Evolutionary conservation across 2,329 filamentous ascomycete species (phyloP).

Genomic region (Ascochyta fabae): DNA sequence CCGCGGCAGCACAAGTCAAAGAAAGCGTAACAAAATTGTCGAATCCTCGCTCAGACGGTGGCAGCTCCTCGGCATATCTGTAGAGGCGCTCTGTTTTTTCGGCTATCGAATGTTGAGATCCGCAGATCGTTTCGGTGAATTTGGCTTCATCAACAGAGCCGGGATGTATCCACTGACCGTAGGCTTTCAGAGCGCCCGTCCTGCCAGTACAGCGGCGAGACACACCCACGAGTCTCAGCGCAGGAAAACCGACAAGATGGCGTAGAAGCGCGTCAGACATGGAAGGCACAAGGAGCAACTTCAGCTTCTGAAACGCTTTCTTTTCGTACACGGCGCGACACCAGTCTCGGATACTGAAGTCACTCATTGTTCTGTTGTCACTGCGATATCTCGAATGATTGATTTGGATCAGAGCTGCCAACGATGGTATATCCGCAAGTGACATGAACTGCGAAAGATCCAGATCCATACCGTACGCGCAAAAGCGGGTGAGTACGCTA

Average conservation of each 20-base stretch:
- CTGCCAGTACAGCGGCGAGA: background rate
- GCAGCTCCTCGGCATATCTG: background rate
- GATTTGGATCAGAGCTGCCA: slow-evolving; percentile 1
- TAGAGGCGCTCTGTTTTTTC: background rate
- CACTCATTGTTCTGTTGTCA: too few relatives aligned
- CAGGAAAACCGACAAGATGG: background rate
- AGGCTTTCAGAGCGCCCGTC: too few relatives aligned
- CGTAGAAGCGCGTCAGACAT: background rate
- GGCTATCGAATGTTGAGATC: background rate
- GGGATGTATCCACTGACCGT: background rate
- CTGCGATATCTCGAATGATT: background rate
- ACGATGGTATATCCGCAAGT: background rate
- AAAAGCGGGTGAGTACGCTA: slow-evolving; percentile 3
- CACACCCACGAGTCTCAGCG: background rate
- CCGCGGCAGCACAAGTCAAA: background rate
- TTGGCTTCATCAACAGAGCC: background rate
- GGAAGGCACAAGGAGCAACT: background rate
- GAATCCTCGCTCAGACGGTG: background rate
- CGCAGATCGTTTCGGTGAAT: background rate
- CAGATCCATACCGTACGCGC: background rate
- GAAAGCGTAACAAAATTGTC: background rate
- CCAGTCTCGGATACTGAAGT: background rate
- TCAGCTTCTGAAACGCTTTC: background rate
- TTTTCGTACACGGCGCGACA: slow-evolving; percentile 6
- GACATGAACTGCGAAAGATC: slow-evolving; percentile 1